Percentiles rank a stretch among this genome's conserved stretches.
phyloP scores from a whole-genome alignment of 257 asterid species.

The Gynochthodes officinalis region DNA sequence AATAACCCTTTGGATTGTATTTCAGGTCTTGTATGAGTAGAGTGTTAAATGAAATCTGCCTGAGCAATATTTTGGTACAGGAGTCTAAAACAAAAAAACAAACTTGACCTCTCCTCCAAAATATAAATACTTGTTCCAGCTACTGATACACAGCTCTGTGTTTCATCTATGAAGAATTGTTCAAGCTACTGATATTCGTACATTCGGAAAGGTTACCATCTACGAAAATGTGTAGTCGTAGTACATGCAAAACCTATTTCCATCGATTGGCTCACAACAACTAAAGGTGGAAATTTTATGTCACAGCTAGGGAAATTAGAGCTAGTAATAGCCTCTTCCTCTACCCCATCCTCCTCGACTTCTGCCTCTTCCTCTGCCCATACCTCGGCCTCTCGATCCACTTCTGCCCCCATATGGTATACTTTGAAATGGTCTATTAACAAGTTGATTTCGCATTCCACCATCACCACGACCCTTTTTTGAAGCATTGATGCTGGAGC shows the following conservation, averaged over 20 bases:
- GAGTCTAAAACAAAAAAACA: too few relatives aligned
- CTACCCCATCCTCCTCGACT: conserved; percentile 44
- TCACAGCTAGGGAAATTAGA: background rate
- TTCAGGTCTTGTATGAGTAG: too few relatives aligned
- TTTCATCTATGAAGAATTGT: too few relatives aligned
- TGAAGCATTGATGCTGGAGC: conserved; percentile 33
- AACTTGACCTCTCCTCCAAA: background rate
- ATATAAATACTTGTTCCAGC: background rate
- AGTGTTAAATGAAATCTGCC: too few relatives aligned
- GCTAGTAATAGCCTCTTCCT: conserved; percentile 48
- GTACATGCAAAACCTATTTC: background rate
- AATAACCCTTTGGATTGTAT: too few relatives aligned
- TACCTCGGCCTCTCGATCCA: conserved; percentile 46
- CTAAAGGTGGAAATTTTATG: background rate
- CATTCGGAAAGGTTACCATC: background rate
- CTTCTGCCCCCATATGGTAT: conserved; percentile 48
- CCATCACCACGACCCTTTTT: conserved; percentile 71
- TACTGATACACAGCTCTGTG: too few relatives aligned
- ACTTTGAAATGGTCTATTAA: conserved; percentile 40
- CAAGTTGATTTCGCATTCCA: conserved; percentile 33
- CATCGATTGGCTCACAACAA: background rate
- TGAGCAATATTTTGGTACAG: too few relatives aligned
- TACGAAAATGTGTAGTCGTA: background rate
- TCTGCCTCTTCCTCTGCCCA: conserved; percentile 41
- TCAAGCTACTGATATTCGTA: background rate